Base-by-base conservation (phyloP, 306 rosid genomes). In the Begonia peltatifolia region DNA sequence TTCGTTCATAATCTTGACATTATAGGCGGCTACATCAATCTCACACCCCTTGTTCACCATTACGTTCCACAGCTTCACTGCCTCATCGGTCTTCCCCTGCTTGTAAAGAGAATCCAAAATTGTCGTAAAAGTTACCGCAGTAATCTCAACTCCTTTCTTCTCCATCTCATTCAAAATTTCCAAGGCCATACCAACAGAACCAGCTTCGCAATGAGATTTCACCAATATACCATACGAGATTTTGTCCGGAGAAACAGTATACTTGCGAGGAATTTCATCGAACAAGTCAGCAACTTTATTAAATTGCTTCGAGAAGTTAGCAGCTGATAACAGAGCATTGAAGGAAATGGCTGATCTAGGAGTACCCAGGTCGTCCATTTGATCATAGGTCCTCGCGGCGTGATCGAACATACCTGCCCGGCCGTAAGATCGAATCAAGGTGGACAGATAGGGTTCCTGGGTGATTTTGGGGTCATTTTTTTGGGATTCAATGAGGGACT, bases 341-440 rank as follows among this genome's bases (percentile, higher is more conserved):
- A 83, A 79, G 16, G 93, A 79, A 47, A 74, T 10, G 2, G 61
- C 64, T 1, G 93, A 69, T 58, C 93, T 69, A 0, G 84, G 78
- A 36, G 84, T 77, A 3, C 84, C 84, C 10, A 79, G 57, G 23
- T 68, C 66, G 22, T 68, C 82, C 93, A 83, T 83, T 41, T 77
- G 74, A 10, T 74, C 66, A 47, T 61, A 77, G 16, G 80, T 77
- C 17, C 54, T 62, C 67, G 71, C 6, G 1, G 93, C 93, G 15
- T 72, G 80, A 9, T 76, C 82, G 51, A 83, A 44, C 93, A 83
- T 74, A 14, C 75, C 71, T 1, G 79, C 82, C 10, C 66, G 69
- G 48, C 87, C 87, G 63, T 83, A 83, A 51, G 93, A 76, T 22
- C 84, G 80, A 42, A 83, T 83, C 59, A 83, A 63, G 59, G 76